Percentiles rank a stretch among this genome's conserved stretches.
Conservation (phyloP, 2,329 filamentous ascomycete genomes). For the Verticillium nonalfalfae region DNA sequence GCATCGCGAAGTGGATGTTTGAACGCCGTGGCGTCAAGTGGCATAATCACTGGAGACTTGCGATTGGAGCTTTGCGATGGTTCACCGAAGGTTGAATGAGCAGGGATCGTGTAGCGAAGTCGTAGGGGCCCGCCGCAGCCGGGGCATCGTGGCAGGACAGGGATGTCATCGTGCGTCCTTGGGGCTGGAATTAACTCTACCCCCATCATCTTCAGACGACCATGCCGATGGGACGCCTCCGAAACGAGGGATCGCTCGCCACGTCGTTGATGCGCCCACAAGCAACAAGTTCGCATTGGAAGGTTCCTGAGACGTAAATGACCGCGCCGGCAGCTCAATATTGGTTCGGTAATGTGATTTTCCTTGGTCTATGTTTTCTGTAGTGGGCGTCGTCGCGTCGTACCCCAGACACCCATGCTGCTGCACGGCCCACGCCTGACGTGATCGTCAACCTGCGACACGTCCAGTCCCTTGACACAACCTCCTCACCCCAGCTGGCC, state of each 20-base stretch:
- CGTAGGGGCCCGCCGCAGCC: not conserved
- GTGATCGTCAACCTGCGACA: conserved; percentile 3
- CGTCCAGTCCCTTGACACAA: not conserved
- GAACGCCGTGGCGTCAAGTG: not conserved
- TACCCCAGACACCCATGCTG: not conserved
- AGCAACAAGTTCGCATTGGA: not conserved
- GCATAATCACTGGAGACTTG: not conserved
- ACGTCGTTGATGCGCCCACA: not conserved
- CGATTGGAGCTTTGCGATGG: not conserved
- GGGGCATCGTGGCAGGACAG: not conserved
- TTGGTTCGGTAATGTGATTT: not conserved
- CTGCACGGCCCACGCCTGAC: not conserved
- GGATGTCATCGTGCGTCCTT: not conserved
- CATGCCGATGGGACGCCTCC: not conserved
- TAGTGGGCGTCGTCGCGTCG: not conserved
- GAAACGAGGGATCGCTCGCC: not conserved
- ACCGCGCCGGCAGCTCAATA: not conserved
- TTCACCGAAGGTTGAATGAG: not conserved
- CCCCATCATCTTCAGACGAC: not conserved
- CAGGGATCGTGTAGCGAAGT: not conserved
- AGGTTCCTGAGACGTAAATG: not conserved
- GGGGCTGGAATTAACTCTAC: not conserved
- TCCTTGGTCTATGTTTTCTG: not conserved
- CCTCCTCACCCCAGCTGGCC: not conserved
- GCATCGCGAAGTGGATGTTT: not conserved